Conservation (phyloP, 1,139 yeast genomes). For the Yamadazyma dushanensis region DNA sequence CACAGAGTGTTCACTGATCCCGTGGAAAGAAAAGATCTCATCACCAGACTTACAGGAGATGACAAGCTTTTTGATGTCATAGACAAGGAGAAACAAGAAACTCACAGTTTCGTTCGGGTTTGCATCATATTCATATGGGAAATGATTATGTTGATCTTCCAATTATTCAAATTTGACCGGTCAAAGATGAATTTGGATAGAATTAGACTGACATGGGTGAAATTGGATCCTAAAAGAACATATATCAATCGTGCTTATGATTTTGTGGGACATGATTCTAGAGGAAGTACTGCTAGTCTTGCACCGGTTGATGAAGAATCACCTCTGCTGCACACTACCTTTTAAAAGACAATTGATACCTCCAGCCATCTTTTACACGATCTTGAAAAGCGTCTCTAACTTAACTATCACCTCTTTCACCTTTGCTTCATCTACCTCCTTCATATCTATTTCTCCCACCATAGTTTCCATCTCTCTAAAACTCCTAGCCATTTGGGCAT, state of each 20-base stretch:
- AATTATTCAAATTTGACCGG: conserved; percentile 36
- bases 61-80: not conserved
- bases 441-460: conserved; percentile 7
- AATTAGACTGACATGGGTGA: conserved; percentile 43
- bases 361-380: not conserved
- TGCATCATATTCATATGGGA: conserved; percentile 33
- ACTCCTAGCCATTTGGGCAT: conserved; percentile 13
- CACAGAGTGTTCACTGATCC: conserved; percentile 30
- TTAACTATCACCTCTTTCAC: conserved; percentile 22
- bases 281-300: conserved; percentile 1
- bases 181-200: conserved; percentile 47
- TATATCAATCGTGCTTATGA: conserved; percentile 40
- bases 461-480: conserved; percentile 13
- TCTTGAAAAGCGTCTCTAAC: conserved; percentile 18
- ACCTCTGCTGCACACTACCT: not conserved
- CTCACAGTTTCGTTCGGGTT: conserved; percentile 19
- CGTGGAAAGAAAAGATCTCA: conserved; percentile 29
- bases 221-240: conserved; percentile 46
- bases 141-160: conserved; percentile 30
- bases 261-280: conserved; percentile 29
- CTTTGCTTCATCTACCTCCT: conserved; percentile 6
- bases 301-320: too few species aligned
- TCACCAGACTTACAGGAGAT: conserved; percentile 26
- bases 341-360: not conserved
- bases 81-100: conserved; percentile 7